Conservation (phyloP, 805 yeast genomes). For the Yamadazyma nakazawae region DNA sequence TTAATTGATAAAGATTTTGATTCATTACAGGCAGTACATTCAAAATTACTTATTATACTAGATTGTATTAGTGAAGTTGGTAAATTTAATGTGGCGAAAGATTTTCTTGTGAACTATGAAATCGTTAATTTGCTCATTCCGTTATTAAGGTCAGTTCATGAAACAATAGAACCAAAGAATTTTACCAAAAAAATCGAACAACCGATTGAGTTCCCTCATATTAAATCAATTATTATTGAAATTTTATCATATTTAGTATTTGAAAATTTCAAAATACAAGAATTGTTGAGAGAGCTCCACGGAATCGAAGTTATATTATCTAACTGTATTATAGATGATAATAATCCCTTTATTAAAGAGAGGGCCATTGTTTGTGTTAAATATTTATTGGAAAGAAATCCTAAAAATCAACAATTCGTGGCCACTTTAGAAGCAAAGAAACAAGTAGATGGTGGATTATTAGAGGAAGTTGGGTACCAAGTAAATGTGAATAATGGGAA, state of each 20-base stretch:
- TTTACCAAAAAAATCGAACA: constrained; percentile 25
- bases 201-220: constrained; percentile 42
- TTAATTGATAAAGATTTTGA: constrained; percentile 11
- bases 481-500: constrained; percentile 37
- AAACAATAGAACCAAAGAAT: constrained; percentile 30
- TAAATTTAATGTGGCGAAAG: constrained; percentile 37
- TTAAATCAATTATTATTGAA: constrained; percentile 66
- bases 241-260: constrained; percentile 57
- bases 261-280: constrained; percentile 58
- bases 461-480: constrained; percentile 71
- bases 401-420: constrained; percentile 71
- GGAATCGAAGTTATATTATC: constrained; percentile 73
- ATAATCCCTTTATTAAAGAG: constrained; percentile 87
- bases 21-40: constrained; percentile 11
- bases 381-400: constrained; percentile 61
- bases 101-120: constrained; percentile 40
- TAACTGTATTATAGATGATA: constrained; percentile 79
- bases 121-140: constrained; percentile 32
- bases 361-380: constrained; percentile 76
- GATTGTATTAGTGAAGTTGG: constrained; percentile 44
- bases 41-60: constrained; percentile 3
- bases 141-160: constrained; percentile 40
- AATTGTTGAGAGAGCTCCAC: constrained; percentile 57
- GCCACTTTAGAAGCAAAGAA: constrained; percentile 73
- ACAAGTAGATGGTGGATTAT: constrained; percentile 54